Evolutionary conservation across 495 filamentous ascomycete genomes (phyloP).

Genomic region (Penicillium verhagenii): DNA sequence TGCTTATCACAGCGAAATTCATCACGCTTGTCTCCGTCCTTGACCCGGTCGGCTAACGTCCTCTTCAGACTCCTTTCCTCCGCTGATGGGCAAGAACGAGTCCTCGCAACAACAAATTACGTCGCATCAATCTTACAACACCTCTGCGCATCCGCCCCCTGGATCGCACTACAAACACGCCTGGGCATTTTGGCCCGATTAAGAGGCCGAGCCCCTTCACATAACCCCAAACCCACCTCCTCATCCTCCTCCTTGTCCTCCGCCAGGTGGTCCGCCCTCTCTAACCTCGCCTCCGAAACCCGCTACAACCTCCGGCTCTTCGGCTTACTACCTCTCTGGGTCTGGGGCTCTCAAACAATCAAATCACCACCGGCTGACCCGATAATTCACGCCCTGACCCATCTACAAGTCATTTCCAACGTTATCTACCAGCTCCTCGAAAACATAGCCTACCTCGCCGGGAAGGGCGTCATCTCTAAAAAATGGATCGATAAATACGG

Average conservation of each 20-base stretch:
- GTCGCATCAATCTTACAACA: constrained; percentile 41
- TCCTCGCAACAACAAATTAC: constrained; percentile 40
- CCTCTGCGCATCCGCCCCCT: constrained; percentile 38
- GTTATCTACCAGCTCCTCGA: constrained; percentile 75
- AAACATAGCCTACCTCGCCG: constrained; percentile 76
- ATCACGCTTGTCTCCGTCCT: background rate
- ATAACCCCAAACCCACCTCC: constrained; percentile 19
- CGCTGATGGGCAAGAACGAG: constrained; percentile 34
- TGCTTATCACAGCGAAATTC: background rate
- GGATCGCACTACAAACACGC: constrained; percentile 34
- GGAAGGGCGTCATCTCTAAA: constrained; percentile 52
- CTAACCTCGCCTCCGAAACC: constrained; percentile 62
- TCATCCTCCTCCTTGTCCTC: constrained; percentile 37
- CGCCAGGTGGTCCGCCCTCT: constrained; percentile 50
- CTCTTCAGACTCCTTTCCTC: constrained; percentile 32
- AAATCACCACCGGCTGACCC: constrained; percentile 47
- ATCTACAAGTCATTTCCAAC: constrained; percentile 66
- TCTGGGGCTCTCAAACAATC: constrained; percentile 61
- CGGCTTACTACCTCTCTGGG: constrained; percentile 74
- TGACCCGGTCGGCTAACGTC: background rate
- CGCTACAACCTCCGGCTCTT: constrained; percentile 76
- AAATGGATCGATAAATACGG: constrained; percentile 56
- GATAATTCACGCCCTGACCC: constrained; percentile 52
- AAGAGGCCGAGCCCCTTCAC: constrained; percentile 14
- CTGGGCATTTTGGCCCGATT: constrained; percentile 41